phyloP scores from a whole-genome alignment of 345 rosid species.

The Turnera subulata region DNA sequence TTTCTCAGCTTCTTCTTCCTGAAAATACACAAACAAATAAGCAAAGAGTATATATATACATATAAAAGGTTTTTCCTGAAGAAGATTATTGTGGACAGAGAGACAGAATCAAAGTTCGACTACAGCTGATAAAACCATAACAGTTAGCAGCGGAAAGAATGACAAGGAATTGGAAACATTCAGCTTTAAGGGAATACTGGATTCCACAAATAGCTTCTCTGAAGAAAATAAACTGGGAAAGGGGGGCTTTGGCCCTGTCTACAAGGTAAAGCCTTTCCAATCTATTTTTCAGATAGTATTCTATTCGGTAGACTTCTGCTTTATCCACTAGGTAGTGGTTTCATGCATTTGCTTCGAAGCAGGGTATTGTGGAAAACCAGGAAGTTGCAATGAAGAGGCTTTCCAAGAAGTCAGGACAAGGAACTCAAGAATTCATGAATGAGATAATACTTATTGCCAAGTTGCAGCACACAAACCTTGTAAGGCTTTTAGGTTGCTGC shows the following conservation, averaged over 20 bases:
- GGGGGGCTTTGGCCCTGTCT: background rate
- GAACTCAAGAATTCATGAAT: background rate
- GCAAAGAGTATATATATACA: background rate
- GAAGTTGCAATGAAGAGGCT: slow-evolving; percentile 1
- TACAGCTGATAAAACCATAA: background rate
- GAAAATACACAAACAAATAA: too few species aligned
- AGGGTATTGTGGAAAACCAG: background rate
- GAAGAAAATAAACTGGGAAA: background rate
- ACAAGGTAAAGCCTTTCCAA: background rate
- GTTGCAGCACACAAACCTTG: background rate
- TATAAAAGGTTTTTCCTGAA: background rate
- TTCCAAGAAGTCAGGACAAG: slow-evolving; percentile 1
- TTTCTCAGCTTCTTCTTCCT: too few species aligned
- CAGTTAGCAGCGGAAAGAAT: background rate
- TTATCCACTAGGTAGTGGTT: background rate
- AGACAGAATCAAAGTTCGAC: background rate
- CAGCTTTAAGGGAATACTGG: background rate
- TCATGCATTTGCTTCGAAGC: background rate
- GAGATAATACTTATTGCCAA: background rate
- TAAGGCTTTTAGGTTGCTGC: slow-evolving; percentile 1
- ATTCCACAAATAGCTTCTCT: background rate
- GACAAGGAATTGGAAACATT: background rate
- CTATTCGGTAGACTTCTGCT: too few species aligned
- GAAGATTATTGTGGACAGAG: background rate
- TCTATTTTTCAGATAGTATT: too few species aligned